Evolutionary conservation across 768 basidiomycete genomes (phyloP).

Genomic region (Auricularia heimuer): DNA sequence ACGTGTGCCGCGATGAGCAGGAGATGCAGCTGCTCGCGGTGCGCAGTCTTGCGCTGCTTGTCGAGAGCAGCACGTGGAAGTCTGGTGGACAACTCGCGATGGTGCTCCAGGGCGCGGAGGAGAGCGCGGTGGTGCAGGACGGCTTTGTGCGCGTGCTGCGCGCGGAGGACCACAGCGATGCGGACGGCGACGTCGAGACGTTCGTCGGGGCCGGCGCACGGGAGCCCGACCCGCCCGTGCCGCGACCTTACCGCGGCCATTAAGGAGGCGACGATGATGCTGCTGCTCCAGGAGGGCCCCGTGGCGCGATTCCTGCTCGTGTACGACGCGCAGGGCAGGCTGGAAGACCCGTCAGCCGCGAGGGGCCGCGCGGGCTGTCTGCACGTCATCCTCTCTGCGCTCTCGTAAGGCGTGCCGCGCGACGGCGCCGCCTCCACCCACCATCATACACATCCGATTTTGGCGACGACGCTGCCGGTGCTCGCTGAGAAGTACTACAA

Average conservation of each 20-base stretch:
- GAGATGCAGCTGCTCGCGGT: slow-evolving; percentile 69
- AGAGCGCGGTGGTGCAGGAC: slow-evolving; percentile 75
- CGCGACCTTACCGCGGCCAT: slow-evolving; percentile 51
- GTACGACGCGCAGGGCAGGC: slow-evolving; percentile 59
- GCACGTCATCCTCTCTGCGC: slow-evolving; percentile 69
- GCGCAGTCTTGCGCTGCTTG: slow-evolving; percentile 62
- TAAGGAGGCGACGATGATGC: slow-evolving; percentile 64
- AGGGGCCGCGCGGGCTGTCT: slow-evolving; percentile 61
- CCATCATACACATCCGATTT: slow-evolving; percentile 38
- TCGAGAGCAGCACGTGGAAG: slow-evolving; percentile 46
- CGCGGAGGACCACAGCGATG: slow-evolving; percentile 55
- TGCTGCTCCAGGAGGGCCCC: slow-evolving; percentile 79
- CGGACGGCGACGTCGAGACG: slow-evolving; percentile 54
- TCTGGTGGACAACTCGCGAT: slow-evolving; percentile 49
- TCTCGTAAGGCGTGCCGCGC: slow-evolving; percentile 63
- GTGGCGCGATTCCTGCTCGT: slow-evolving; percentile 76
- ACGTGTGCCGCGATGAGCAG: slow-evolving; percentile 59
- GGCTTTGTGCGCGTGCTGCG: slow-evolving; percentile 65
- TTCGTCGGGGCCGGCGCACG: slow-evolving; percentile 67
- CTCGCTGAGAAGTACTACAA: slow-evolving; percentile 81
- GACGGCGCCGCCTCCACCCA: slow-evolving; percentile 27
- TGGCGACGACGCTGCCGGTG: slow-evolving; percentile 48
- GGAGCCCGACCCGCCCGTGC: slow-evolving; percentile 33
- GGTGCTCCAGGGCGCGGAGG: slow-evolving; percentile 67
- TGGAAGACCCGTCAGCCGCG: slow-evolving; percentile 71